Conservation (phyloP, 495 filamentous ascomycete species). For the Neurospora intermedia region DNA sequence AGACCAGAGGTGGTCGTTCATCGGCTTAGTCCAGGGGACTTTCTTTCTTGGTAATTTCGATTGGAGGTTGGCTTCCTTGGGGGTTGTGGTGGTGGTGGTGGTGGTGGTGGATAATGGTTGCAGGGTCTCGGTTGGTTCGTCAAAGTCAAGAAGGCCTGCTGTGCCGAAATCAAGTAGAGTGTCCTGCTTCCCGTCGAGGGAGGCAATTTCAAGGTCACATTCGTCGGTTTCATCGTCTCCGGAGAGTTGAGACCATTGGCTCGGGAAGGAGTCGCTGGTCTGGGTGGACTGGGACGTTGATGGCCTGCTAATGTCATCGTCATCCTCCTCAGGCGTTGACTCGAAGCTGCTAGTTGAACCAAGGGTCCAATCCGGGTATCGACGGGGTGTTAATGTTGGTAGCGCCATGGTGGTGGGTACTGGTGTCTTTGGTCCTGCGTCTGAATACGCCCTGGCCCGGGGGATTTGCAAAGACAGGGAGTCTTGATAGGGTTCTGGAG, state of each 20-base stretch:
- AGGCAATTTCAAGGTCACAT: constrained; percentile 25
- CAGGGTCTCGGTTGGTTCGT: constrained; percentile 1
- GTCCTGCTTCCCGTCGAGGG: constrained; percentile 24
- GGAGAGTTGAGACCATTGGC: constrained; percentile 35
- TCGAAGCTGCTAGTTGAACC: constrained; percentile 36
- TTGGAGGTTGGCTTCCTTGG: constrained; percentile 4
- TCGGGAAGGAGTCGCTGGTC: constrained; percentile 38
- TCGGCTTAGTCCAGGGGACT: constrained; percentile 69
- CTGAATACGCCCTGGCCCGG: neutral
- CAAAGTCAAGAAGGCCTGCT: constrained; percentile 3
- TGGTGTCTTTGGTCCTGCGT: constrained; percentile 32
- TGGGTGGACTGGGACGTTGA: constrained; percentile 40
- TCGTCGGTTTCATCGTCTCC: constrained; percentile 32
- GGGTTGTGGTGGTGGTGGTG: neutral
- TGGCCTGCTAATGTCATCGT: constrained; percentile 40
- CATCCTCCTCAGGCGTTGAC: constrained; percentile 35
- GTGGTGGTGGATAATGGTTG: neutral
- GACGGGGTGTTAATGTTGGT: constrained; percentile 19
- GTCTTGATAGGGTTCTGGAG: neutral
- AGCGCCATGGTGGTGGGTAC: constrained; percentile 21
- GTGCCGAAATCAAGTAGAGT: constrained; percentile 5
- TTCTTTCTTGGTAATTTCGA: constrained; percentile 23
- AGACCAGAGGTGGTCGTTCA: constrained; percentile 90
- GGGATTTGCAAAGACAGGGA: neutral
- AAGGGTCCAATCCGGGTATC: constrained; percentile 38